These are phyloP conservation scores for Chaetomium sp. DNA, from an alignment of 2,329 filamentous ascomycete species.

Conservation along the genomic window DNA sequence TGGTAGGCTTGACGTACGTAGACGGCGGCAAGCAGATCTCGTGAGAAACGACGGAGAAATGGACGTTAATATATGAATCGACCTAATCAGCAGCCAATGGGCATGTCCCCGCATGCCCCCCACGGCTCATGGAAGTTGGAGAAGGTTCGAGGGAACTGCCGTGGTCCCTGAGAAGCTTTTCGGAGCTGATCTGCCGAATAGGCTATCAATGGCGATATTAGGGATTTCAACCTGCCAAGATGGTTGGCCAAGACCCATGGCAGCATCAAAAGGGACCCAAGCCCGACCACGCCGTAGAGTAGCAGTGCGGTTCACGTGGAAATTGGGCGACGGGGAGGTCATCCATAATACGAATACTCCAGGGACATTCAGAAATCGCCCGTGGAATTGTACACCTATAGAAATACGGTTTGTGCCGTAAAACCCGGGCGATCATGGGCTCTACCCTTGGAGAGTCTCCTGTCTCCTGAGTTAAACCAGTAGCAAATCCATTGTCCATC, in stretches of 20 bases:
- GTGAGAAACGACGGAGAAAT: neutral
- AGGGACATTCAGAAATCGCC: neutral
- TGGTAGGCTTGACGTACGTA: neutral
- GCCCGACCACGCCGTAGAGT: slow-evolving; percentile 18
- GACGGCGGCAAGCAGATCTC: neutral
- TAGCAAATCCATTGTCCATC: too few relatives aligned
- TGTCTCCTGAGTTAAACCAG: neutral
- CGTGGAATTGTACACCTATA: slow-evolving; percentile 3
- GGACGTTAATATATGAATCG: slow-evolving; percentile 8
- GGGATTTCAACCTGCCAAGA: slow-evolving; percentile 16
- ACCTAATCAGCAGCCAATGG: slow-evolving; percentile 14
- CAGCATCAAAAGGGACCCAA: slow-evolving; percentile 8
- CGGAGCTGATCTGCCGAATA: slow-evolving; percentile 33
- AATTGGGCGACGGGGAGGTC: neutral
- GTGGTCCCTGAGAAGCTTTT: slow-evolving; percentile 6
- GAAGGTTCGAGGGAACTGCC: slow-evolving; percentile 15
- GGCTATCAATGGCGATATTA: slow-evolving; percentile 34
- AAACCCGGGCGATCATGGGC: neutral
- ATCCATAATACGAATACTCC: neutral
- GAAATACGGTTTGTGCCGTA: neutral
- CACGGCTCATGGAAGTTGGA: slow-evolving; percentile 2
- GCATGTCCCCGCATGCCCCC: neutral
- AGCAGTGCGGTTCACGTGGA: slow-evolving; percentile 10
- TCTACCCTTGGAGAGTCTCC: neutral
- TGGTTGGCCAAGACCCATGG: slow-evolving; percentile 22